Percentiles rank a stretch among this genome's conserved stretches.
Evolutionary conservation across 805 yeast species (phyloP).

Genomic region (Candida oleophila): DNA sequence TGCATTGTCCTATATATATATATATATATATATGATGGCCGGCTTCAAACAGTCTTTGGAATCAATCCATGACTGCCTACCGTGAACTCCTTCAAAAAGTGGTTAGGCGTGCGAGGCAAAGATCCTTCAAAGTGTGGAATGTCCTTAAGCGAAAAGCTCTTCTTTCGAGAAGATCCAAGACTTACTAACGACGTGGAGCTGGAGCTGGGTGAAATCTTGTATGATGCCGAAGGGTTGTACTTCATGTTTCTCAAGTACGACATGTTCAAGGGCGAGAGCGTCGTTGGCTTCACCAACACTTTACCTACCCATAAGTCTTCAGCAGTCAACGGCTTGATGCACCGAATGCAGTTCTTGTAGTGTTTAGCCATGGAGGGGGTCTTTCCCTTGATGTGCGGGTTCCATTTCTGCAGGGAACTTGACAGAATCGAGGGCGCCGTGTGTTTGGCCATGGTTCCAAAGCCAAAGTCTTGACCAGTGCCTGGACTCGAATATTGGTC

Average conservation of each 20-base stretch:
- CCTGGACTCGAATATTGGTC: background rate
- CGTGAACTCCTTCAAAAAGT: constrained; percentile 31
- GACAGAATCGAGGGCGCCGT: constrained; percentile 9
- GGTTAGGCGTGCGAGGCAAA: constrained; percentile 28
- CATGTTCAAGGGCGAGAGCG: constrained; percentile 27
- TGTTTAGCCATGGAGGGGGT: constrained; percentile 35
- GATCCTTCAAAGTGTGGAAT: constrained; percentile 19
- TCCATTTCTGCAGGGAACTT: constrained; percentile 40
- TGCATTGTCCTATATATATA: background rate
- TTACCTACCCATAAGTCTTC: constrained; percentile 57
- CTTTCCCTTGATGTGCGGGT: constrained; percentile 27
- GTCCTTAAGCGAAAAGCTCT: constrained; percentile 17
- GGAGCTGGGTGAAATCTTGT: constrained; percentile 15
- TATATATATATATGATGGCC: background rate
- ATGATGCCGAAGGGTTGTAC: constrained; percentile 10
- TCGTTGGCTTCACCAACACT: constrained; percentile 38
- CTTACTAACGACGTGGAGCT: constrained; percentile 11
- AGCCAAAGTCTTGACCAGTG: background rate
- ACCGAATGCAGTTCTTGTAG: constrained; percentile 53
- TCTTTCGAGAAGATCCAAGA: constrained; percentile 8
- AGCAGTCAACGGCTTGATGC: constrained; percentile 52
- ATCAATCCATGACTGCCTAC: constrained; percentile 39
- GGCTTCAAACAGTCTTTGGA: constrained; percentile 20
- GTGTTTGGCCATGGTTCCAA: constrained; percentile 14
- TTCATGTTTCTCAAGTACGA: constrained; percentile 19